These are phyloP conservation scores for Barbarea vulgaris DNA, from an alignment of 345 rosid genomes.

Conservation along the genomic window DNA sequence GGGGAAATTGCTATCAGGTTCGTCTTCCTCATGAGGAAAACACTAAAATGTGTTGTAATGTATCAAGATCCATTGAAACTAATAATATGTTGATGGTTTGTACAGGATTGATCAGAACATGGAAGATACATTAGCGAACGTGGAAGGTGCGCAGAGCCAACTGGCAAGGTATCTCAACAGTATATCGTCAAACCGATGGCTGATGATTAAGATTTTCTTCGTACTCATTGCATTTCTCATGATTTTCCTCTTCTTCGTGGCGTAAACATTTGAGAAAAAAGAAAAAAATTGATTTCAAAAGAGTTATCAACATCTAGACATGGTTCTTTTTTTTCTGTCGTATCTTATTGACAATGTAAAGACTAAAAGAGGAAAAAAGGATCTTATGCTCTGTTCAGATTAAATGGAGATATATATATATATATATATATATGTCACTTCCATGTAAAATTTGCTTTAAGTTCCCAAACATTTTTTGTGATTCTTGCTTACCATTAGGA, in stretches of 20 bases:
- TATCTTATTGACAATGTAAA: conserved; percentile 39
- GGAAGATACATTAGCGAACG: conserved; percentile 70
- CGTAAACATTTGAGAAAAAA: conserved; percentile 42
- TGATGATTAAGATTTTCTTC: conserved; percentile 82
- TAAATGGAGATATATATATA: conserved; percentile 20
- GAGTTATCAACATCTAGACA: conserved; percentile 26
- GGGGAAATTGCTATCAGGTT: conserved; percentile 92
- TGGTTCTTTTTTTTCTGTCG: not conserved
- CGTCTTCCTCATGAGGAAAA: not conserved
- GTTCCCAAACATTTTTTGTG: not conserved
- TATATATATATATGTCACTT: conserved; percentile 24
- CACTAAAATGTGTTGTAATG: not conserved
- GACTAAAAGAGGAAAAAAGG: conserved; percentile 4
- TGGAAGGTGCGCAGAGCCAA: conserved; percentile 80
- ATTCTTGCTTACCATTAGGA: not conserved
- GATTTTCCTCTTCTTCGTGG: conserved; percentile 84
- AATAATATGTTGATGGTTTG: not conserved
- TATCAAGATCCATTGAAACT: not conserved
- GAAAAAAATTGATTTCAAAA: conserved; percentile 4
- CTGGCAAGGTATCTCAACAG: conserved; percentile 70
- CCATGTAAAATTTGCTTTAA: conserved; percentile 10
- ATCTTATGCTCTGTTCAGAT: conserved; percentile 34
- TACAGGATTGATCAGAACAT: conserved; percentile 80
- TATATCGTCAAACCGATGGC: conserved; percentile 81
- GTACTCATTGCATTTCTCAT: conserved; percentile 72